phyloP scores from a whole-genome alignment of 225 moss, liverwort and hornwort species.

The Sphagnum tenellum region DNA sequence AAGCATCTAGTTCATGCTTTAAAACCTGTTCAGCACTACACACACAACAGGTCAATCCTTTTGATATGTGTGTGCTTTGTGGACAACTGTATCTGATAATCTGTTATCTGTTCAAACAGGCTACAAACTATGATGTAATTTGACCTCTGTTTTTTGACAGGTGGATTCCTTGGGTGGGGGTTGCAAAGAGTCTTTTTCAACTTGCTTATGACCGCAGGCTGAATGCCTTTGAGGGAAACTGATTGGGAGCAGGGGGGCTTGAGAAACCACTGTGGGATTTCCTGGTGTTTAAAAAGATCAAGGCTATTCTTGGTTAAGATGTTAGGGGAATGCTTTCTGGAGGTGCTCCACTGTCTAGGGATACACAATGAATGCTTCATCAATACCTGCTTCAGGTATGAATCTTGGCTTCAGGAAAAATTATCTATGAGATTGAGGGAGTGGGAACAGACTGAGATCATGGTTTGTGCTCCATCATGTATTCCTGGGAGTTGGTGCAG shows the following conservation, averaged over 20 bases:
- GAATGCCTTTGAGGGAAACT: constrained; percentile 68
- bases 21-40: too few relatives aligned
- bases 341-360: constrained; percentile 85
- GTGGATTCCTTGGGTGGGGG: constrained; percentile 70
- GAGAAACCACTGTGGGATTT: constrained; percentile 68
- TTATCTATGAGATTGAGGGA: too few relatives aligned
- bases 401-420: too few relatives aligned
- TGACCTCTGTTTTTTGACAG: constrained; percentile 14
- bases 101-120: too few relatives aligned
- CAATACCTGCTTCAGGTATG: constrained; percentile 88
- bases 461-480: too few relatives aligned
- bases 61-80: too few relatives aligned
- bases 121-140: too few relatives aligned
- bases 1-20: too few relatives aligned
- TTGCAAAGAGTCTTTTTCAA: constrained; percentile 65
- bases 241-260: constrained; percentile 82
- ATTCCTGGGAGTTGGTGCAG: too few relatives aligned
- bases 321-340: constrained; percentile 86
- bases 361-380: constrained; percentile 82
- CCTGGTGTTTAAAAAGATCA: constrained; percentile 75
- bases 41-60: too few relatives aligned
- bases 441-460: too few relatives aligned
- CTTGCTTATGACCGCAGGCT: constrained; percentile 75
- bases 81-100: too few relatives aligned
- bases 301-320: constrained; percentile 78